Conservation (phyloP, 768 basidiomycete species). For the Boletales sp. region DNA sequence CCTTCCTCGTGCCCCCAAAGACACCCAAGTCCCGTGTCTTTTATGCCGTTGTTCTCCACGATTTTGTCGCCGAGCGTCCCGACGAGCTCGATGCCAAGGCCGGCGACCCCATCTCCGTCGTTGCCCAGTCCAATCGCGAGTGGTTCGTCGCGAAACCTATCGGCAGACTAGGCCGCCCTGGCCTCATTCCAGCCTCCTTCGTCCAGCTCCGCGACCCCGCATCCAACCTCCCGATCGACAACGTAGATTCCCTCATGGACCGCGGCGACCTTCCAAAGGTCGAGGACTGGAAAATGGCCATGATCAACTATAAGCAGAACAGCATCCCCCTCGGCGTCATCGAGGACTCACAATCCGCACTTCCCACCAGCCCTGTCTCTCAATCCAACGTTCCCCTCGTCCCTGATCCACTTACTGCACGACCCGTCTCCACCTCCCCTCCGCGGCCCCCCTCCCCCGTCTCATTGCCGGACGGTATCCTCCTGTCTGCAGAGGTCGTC, state of each 20-base stretch:
- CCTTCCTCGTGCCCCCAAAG: conserved; percentile 33
- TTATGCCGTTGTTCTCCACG: conserved; percentile 94
- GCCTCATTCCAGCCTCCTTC: conserved; percentile 95
- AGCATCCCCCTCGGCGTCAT: conserved; percentile 93
- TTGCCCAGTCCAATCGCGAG: conserved; percentile 99
- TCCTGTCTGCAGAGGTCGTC: conserved; percentile 83
- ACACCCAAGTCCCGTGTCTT: conserved; percentile 57
- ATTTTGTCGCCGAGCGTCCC: conserved; percentile 91
- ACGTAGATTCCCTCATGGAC: conserved; percentile 78
- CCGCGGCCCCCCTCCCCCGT: conserved; percentile 41
- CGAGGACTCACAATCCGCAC: conserved; percentile 45
- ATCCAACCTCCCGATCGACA: conserved; percentile 74
- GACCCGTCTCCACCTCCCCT: conserved; percentile 8
- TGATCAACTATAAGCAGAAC: conserved; percentile 93
- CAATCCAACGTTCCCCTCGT: conserved; percentile 33
- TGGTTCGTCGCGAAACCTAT: conserved; percentile 99
- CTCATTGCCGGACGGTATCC: conserved; percentile 74
- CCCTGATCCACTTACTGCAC: conserved; percentile 15
- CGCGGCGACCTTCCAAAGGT: conserved; percentile 88
- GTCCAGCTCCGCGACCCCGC: conserved; percentile 94
- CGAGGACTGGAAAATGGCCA: conserved; percentile 98
- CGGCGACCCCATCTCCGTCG: conserved; percentile 93
- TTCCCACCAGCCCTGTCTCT: too few relatives aligned
- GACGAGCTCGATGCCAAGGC: conserved; percentile 95
- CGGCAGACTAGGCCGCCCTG: conserved; percentile 89